phyloP scores from a whole-genome alignment of 495 filamentous ascomycete genomes.

The Podospora anserina region DNA sequence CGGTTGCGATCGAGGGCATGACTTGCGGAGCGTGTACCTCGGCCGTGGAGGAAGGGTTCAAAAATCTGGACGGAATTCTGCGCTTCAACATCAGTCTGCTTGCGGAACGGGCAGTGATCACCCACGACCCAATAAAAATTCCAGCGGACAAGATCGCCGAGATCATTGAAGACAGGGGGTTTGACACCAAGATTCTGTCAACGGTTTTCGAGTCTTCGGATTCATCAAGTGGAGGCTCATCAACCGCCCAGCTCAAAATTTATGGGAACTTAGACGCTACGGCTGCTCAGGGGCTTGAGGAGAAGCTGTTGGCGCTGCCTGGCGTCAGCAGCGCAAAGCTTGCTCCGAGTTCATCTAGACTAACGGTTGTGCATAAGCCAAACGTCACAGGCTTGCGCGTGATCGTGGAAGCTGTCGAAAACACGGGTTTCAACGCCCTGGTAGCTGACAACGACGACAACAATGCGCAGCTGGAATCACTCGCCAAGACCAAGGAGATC shows the following conservation, averaged over 20 bases:
- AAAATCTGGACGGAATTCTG: constrained; percentile 65
- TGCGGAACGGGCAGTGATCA: constrained; percentile 84
- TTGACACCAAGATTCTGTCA: constrained; percentile 79
- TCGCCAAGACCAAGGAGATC: constrained; percentile 95
- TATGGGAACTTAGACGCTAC: constrained; percentile 72
- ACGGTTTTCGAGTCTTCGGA: constrained; percentile 47
- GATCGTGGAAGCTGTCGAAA: constrained; percentile 79
- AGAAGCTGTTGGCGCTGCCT: constrained; percentile 57
- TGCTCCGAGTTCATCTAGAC: constrained; percentile 62
- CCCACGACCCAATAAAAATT: constrained; percentile 71
- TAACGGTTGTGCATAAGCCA: constrained; percentile 68
- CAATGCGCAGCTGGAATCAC: constrained; percentile 91
- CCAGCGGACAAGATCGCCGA: constrained; percentile 73
- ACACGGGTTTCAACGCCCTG: constrained; percentile 77
- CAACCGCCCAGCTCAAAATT: constrained; percentile 71
- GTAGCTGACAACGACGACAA: constrained; percentile 90
- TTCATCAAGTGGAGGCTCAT: constrained; percentile 42
- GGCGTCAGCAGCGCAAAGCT: constrained; percentile 74
- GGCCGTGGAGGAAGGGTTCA: constrained; percentile 79
- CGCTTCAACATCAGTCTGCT: constrained; percentile 94
- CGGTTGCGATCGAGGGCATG: constrained; percentile 91
- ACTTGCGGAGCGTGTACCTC: constrained; percentile 94
- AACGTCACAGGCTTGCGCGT: constrained; percentile 70
- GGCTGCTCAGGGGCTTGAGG: constrained; percentile 69
- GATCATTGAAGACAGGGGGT: constrained; percentile 87